Evolutionary conservation across 306 rosid genomes (phyloP), one percentile per base, ranked within the genome.

Genomic region (Gillenia trifoliata): DNA sequence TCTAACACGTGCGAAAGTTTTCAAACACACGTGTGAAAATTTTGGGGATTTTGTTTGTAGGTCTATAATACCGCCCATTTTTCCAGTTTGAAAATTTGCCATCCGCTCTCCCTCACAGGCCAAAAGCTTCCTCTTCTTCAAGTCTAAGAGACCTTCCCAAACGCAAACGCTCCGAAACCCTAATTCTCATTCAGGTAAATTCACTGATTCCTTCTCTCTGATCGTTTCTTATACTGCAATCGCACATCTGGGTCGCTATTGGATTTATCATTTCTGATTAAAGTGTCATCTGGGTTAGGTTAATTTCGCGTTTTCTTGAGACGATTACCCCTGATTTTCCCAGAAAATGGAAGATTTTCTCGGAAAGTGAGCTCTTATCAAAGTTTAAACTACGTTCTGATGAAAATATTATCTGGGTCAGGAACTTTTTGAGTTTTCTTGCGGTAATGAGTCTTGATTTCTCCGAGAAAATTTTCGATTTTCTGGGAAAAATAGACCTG

Each of bases 21-120:
- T 4, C 22, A 2, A 15, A 10, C 45, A 65, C 75, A 50, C 52
- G 79, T 52, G 65, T 31, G 26, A 30, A 73, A 17, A 29, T 7
- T 67, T 64, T 70, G 36, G 50, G 30, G 56, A 11, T 41, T 3
- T 25, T 20, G 47, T 1, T 33, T 17, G 26, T 11, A 49, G 17
- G 28, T 36, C 64, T 43, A 69, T 66, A 80, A 80, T 57, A 40
- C 82, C 96, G 86, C 92, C 83, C 80, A 19, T 74, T 77, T 83
- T 59, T 33, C 19, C 76, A 31, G 19, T 86, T 86, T 70, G 47
- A 74, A 90, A 75, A 29, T 13, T 78, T 69, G 83, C 88, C 70
- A 68, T 73, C 70, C 71, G 77, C 41, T 68, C 80, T 59, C 81
- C 36, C 41, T 28, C 62, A 72, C 22, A 64, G 20, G 20, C 52